Evolutionary conservation across 2,329 filamentous ascomycete species (phyloP).

Genomic region (Alternaria rosae): DNA sequence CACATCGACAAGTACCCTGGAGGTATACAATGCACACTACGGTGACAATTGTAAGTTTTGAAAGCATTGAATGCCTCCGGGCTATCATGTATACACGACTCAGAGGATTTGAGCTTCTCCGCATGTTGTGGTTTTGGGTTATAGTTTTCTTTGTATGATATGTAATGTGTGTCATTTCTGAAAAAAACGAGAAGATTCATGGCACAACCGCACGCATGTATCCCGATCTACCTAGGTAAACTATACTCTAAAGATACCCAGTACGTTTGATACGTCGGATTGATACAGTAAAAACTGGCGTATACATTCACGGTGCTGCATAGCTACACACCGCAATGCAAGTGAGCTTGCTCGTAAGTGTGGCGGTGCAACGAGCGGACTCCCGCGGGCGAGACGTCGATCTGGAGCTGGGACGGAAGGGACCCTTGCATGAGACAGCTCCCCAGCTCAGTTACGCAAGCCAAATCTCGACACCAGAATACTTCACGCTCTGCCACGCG

Average conservation of each 20-base stretch:
- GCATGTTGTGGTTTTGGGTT: not conserved
- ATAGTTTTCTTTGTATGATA: not conserved
- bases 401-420: not conserved
- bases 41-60: not conserved
- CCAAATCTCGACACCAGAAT: not conserved
- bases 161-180: too few species aligned
- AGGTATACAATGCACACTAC: not conserved
- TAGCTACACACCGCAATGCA: not conserved
- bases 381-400: not conserved
- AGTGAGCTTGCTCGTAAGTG: not conserved
- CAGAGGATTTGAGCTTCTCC: not conserved
- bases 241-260: not conserved
- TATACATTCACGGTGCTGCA: not conserved
- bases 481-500: not conserved
- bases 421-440: constrained; percentile 13
- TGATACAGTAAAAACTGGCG: not conserved
- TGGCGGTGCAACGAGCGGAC: not conserved
- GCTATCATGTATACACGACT: too few species aligned
- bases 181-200: not conserved
- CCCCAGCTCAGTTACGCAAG: not conserved
- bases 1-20: not conserved
- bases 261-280: too few species aligned
- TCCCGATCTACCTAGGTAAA: not conserved
- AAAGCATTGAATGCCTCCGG: not conserved
- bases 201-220: too few species aligned